Base-by-base conservation (phyloP, 768 basidiomycete genomes). In the Lyophyllum shimeji region DNA sequence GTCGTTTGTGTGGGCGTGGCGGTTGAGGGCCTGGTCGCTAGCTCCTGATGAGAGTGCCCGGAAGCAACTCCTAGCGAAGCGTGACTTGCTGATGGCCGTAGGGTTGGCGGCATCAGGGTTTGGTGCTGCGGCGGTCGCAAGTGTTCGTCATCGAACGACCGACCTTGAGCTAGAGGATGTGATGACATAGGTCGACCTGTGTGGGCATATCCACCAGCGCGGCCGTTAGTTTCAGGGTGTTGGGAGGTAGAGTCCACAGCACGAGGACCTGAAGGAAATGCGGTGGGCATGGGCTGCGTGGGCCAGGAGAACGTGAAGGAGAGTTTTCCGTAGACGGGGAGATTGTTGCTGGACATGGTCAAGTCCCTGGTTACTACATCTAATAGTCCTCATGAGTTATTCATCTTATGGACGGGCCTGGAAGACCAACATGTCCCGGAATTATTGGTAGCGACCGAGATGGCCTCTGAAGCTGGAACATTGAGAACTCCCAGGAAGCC, bases 311-410 rank as follows among this genome's bases (percentile, higher is more conserved):
- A 80, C 2, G 77, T 78, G 63, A 94, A 84, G 58, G 88, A 82
- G 56, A 95, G 78, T 71, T 89, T 90, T 23, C 93, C 93, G 68
- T 89, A 89, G 0, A 95, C 93, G 43, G 84, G 80, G 21, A 90
- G 80, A 63, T 86, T 84, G 70, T 90, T 89, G 57, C 85, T 87
- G 43, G 86, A 83, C 77, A 81, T 79, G 40, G 84, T 82, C 49
- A 93, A 79, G 65, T 95, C 92, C 53, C 78, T 80, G 43, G 85
- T 89, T 60, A 93, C 82, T 64, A 86, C 79, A 61, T 85, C 90
- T 75, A 58, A 25, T 48, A 47, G 52, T n/a, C 20, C 48, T 85
- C 20, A 18, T 57, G 31, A 51, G 69, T 53, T 63, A 56, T 45
- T 43, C 50, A 47, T 57, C 39, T 57, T 18, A 50, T 61, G 53